Evolutionary conservation across 176 grass and related monocot genomes (phyloP).

Genomic region (Cymbopogon citratus): DNA sequence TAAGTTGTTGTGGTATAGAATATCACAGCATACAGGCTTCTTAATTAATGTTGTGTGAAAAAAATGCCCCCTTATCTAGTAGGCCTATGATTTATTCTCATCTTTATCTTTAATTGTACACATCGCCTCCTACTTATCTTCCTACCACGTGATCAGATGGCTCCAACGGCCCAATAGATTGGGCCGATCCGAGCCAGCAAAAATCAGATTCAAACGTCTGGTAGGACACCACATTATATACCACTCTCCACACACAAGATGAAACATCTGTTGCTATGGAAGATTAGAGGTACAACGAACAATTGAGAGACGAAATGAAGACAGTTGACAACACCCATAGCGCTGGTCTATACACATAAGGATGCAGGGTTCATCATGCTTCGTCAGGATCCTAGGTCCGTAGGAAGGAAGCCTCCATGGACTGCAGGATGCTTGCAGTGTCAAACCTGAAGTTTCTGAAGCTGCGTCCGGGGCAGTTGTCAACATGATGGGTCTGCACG

Average conservation of each 20-base stretch:
- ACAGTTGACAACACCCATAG: neutral
- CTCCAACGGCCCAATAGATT: neutral
- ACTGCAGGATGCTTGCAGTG: constrained; percentile 56
- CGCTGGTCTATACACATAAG: constrained; percentile 22
- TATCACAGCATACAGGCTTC: too few relatives aligned
- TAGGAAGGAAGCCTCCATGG: constrained; percentile 62
- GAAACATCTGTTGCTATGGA: neutral
- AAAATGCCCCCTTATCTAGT: too few relatives aligned
- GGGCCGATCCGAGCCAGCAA: neutral
- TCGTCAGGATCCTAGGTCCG: constrained; percentile 30
- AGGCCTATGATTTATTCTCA: too few relatives aligned
- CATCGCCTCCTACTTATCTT: too few relatives aligned
- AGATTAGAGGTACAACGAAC: neutral
- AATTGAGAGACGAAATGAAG: neutral
- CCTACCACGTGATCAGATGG: too few relatives aligned
- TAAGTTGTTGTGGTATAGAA: too few relatives aligned
- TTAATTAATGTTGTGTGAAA: too few relatives aligned
- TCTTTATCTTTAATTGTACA: too few relatives aligned
- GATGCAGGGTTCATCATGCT: neutral
- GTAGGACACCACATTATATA: neutral
- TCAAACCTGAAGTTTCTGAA: constrained; percentile 93
- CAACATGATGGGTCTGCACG: constrained; percentile 14
- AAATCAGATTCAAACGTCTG: neutral
- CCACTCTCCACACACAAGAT: neutral
- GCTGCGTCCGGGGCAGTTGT: constrained; percentile 68